Base-by-base conservation (phyloP, 257 asterid genomes). In the Ophiorrhiza pumila region DNA sequence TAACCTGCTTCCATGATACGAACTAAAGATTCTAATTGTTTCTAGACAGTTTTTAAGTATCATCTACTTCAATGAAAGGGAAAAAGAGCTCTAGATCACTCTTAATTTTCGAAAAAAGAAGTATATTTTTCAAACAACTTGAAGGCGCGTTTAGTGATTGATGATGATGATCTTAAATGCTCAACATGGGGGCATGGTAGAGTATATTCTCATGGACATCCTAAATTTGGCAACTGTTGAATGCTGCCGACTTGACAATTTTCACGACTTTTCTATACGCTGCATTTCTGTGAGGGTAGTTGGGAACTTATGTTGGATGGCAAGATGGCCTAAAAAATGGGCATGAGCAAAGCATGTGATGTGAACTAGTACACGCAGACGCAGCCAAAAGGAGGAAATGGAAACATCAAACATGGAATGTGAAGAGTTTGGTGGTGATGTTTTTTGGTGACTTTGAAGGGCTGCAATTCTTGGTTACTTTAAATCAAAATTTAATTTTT, bases 381-480 rank as follows among this genome's bases (percentile, higher is more conserved):
- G 5, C 37, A 20, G 9, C 2, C 2, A 4, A 29, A 27, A 4
- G 5, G 35, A 57, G 1, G 34, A 14, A n/a, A n/a, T 23, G 35
- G 29, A 14, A 68, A 12, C 46, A 8, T 34, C 5, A 37, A 3
- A 46, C 37, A 17, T 17, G n/a, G 29, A 23, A 37, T 2, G 32
- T n/a, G 29, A 15, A 11, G 66, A 3, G 70, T 35, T 72, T 46
- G 74, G 74, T 66, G 59, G 10, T 22, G 60, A 3, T 2, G 5
- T n/a, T n/a, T 18, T n/a, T 69, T 58, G 43, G 32, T 17, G 52
- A 2, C 27, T 66, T 47, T 67, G 71, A 72, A 67, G 81, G 10
- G 81, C 53, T 78, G 53, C 74, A 47, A 35, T 15, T 29, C 62
- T 77, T 57, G 49, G 73, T 22, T 37, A 25, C 18, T 50, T 62